Base-by-base conservation (phyloP, 2,329 filamentous ascomycete species). In the Colletotrichum echinochloae region DNA sequence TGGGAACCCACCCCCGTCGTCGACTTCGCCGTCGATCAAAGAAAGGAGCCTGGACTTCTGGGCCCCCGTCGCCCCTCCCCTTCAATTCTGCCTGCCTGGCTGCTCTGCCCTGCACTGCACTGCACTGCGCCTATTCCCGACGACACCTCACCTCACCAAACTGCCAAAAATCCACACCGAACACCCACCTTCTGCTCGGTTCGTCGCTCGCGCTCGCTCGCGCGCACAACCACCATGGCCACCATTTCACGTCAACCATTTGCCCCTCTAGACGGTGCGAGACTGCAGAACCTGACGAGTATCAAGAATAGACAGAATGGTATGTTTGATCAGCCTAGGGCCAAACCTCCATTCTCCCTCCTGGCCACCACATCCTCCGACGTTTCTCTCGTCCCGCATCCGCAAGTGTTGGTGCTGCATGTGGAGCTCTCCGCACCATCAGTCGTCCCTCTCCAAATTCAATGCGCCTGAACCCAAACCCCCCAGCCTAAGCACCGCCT, bases 221-320 rank as follows among this genome's bases (percentile, higher is more conserved):
- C 69, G 69, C 64, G 57, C 64, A 59, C 39, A 35, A 41, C 37
- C 41, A 77, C 77, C 76, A 90, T 90, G 87, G 86, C 88, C 78
- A 80, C 87, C 74, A 75, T 87, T 72, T 82, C 85, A 72, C 89
- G 92, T 77, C 91, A 94, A 81, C 92, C 92, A 7, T 94, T 95
- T 80, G 92, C 90, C 78, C 91, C 91, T 59, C 85, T 95, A 65
- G 89, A 93, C 78, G 86, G 86, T 75, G 83, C 90, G 66, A 89
- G 93, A 74, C 85, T 95, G 33, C 91, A 94, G 80, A 89, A 85
- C 73, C 84, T 95, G 76, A 91, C 90, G 33, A 94, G 90, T 81
- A 82, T 91, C 60, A 95, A 94, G 85, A 95, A 95, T 80, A 86
- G 90, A 80, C 92, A 95, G 78, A 91, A 91, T 85, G 87, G 89